phyloP scores from a whole-genome alignment of 495 filamentous ascomycete species.

The Apiosordaria backusii region DNA sequence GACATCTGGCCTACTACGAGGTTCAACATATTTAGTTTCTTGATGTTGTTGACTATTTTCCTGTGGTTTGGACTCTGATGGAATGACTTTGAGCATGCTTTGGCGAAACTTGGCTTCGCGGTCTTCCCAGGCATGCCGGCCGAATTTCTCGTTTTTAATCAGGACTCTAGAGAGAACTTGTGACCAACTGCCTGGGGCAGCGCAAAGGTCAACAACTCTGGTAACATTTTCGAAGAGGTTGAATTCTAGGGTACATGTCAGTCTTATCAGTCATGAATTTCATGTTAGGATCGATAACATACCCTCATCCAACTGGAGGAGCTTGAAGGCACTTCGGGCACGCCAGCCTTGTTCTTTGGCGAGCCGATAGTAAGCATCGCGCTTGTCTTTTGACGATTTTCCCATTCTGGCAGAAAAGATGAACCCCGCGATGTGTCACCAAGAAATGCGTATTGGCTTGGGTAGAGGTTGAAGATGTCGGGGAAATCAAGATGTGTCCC shows the following conservation, averaged over 20 bases:
- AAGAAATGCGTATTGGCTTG: background rate
- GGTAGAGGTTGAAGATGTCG: background rate
- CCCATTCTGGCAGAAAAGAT: slow-evolving; percentile 60
- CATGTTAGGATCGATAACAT: slow-evolving; percentile 3
- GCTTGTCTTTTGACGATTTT: slow-evolving; percentile 97
- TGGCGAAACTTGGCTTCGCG: slow-evolving; percentile 62
- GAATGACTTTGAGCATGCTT: slow-evolving; percentile 48
- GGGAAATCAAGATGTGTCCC: background rate
- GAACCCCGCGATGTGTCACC: slow-evolving; percentile 2
- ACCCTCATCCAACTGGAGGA: slow-evolving; percentile 89
- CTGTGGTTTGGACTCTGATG: slow-evolving; percentile 29
- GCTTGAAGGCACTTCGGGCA: slow-evolving; percentile 91
- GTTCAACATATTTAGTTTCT: slow-evolving; percentile 14
- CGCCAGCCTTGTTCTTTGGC: slow-evolving; percentile 99
- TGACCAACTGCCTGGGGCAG: slow-evolving; percentile 93
- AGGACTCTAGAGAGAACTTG: slow-evolving; percentile 91
- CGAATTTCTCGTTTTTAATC: slow-evolving; percentile 88
- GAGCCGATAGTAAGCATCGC: slow-evolving; percentile 94
- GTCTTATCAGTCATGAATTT: background rate
- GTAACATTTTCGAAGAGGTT: slow-evolving; percentile 83
- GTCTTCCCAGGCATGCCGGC: slow-evolving; percentile 77
- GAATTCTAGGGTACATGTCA: slow-evolving; percentile 57
- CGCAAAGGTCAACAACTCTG: slow-evolving; percentile 94
- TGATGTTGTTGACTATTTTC: background rate
- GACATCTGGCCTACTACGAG: slow-evolving; percentile 66